Evolutionary conservation across 2,329 filamentous ascomycete species (phyloP).

Genomic region (Arthroderma sp.): DNA sequence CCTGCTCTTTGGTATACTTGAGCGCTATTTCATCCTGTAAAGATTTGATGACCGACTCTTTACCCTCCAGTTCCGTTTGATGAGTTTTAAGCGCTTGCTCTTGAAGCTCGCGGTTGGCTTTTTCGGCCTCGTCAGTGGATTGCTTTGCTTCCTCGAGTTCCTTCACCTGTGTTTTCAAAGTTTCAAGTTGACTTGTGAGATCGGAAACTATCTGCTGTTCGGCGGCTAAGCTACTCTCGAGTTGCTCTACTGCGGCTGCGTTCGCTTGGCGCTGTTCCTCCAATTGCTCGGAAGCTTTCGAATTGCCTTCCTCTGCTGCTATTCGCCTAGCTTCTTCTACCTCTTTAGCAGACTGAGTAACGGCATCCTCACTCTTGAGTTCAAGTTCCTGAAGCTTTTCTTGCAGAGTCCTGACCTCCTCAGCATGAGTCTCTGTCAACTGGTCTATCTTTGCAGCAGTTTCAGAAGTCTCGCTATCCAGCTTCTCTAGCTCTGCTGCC

Average conservation of each 20-base stretch:
- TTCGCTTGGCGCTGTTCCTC: conserved; percentile 27
- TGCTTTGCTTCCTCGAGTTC: conserved; percentile 18
- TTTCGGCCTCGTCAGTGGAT: conserved; percentile 19
- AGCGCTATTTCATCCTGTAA: conserved; percentile 27
- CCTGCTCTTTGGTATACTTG: conserved; percentile 23
- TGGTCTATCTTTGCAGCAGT: conserved; percentile 10
- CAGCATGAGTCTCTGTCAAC: conserved; percentile 8
- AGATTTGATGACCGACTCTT: conserved; percentile 26
- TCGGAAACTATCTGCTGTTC: conserved; percentile 6
- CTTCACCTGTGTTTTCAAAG: conserved; percentile 12
- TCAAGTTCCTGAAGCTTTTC: conserved; percentile 26
- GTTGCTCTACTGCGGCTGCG: conserved; percentile 16
- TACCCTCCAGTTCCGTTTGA: conserved; percentile 15
- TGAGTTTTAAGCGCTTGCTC: conserved; percentile 13
- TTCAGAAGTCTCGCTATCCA: conserved; percentile 6
- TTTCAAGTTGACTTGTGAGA: conserved; percentile 7
- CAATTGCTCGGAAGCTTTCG: conserved; percentile 21
- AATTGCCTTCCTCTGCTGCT: conserved; percentile 24
- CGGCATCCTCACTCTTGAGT: conserved; percentile 22
- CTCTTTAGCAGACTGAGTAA: conserved; percentile 24
- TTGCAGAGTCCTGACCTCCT: conserved; percentile 16
- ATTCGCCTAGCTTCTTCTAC: conserved; percentile 26
- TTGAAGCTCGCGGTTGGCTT: conserved; percentile 1
- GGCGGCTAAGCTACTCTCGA: conserved; percentile 10
- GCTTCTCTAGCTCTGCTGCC: conserved; percentile 6